Percentiles rank a stretch among this genome's conserved stretches.
Conservation (phyloP, 73 alveolate genomes). For the Uronychia binucleata region DNA sequence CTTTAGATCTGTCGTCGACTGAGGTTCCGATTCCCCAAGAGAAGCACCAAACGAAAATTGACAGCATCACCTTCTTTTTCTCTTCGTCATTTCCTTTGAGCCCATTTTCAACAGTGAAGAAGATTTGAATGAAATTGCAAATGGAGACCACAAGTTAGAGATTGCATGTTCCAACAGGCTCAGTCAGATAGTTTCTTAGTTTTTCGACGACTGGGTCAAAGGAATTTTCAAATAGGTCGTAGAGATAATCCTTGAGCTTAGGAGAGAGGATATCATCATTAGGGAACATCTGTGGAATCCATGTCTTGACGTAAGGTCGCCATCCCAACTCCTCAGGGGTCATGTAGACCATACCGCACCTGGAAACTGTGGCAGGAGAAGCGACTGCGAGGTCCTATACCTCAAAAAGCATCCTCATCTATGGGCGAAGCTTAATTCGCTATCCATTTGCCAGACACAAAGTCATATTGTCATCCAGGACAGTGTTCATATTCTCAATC, state of each 20-base stretch:
- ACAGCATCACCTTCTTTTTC: conserved; percentile 56
- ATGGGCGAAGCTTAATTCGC: conserved; percentile 96
- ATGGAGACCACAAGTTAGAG: conserved; percentile 61
- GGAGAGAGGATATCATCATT: conserved; percentile 74
- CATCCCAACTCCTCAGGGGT: conserved; percentile 98
- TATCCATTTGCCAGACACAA: conserved; percentile 99
- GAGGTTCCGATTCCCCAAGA: conserved; percentile 96
- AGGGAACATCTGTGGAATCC: conserved; percentile 86
- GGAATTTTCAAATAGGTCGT: conserved; percentile 69
- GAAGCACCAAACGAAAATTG: conserved; percentile 85
- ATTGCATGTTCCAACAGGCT: conserved; percentile 64
- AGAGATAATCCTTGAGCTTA: conserved; percentile 71
- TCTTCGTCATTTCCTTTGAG: conserved; percentile 66
- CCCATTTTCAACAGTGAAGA: conserved; percentile 53
- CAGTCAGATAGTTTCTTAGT: conserved; percentile 58
- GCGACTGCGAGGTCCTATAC: conserved; percentile 99
- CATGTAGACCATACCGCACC: conserved; percentile 99
- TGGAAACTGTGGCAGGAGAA: conserved; percentile 99
- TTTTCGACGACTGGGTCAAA: conserved; percentile 56
- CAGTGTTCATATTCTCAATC: conserved; percentile 99
- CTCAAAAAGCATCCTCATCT: conserved; percentile 98
- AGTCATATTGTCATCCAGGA: conserved; percentile 99
- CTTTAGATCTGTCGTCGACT: conserved; percentile 82
- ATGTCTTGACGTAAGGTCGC: conserved; percentile 94
- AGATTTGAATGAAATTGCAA: conserved; percentile 71